A percentile compares a stretch with the other conserved stretches of the same genome.
phyloP scores from a whole-genome alignment of 805 yeast genomes.

The Ogataea pignaliae region DNA sequence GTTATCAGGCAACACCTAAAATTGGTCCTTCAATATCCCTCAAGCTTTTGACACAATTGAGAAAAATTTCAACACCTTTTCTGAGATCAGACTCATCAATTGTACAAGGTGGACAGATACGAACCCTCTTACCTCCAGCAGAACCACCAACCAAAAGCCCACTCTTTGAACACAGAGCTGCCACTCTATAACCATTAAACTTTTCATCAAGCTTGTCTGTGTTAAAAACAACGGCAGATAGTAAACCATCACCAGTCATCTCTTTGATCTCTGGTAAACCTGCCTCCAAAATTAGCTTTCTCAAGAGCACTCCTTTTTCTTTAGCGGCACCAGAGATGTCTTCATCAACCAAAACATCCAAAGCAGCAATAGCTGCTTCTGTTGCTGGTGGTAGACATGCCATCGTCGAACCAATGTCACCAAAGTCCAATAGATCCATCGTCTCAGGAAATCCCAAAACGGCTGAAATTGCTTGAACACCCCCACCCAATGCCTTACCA shows the following conservation, averaged over 20 bases:
- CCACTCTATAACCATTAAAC: conserved; percentile 17
- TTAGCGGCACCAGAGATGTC: conserved; percentile 15
- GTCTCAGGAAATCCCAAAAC: conserved; percentile 20
- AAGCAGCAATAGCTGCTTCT: conserved; percentile 26
- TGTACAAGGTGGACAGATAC: conserved; percentile 27
- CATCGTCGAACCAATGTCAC: conserved; percentile 29
- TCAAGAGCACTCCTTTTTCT: conserved; percentile 16
- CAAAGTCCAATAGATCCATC: conserved; percentile 19
- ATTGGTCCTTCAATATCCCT: conserved; percentile 8
- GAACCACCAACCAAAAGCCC: conserved; percentile 21
- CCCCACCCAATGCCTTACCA: conserved; percentile 27
- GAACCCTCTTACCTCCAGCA: conserved; percentile 20
- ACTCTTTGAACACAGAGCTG: conserved; percentile 19
- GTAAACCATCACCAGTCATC: conserved; percentile 22
- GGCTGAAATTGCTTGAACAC: conserved; percentile 24
- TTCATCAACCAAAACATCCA: conserved; percentile 26
- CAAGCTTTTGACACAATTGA: conserved; percentile 14
- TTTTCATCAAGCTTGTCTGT: conserved; percentile 5
- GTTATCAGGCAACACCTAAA: conserved; percentile 2
- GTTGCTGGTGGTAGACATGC: conserved; percentile 29
- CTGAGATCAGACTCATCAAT: conserved; percentile 16
- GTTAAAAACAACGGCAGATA: conserved; percentile 21
- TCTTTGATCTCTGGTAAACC: conserved; percentile 11
- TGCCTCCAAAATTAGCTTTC: conserved; percentile 12
- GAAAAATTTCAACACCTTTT: conserved; percentile 22